These are phyloP conservation scores for Tolypocladium sp. DNA, from an alignment of 2,329 filamentous ascomycete species.

Conservation along the genomic window DNA sequence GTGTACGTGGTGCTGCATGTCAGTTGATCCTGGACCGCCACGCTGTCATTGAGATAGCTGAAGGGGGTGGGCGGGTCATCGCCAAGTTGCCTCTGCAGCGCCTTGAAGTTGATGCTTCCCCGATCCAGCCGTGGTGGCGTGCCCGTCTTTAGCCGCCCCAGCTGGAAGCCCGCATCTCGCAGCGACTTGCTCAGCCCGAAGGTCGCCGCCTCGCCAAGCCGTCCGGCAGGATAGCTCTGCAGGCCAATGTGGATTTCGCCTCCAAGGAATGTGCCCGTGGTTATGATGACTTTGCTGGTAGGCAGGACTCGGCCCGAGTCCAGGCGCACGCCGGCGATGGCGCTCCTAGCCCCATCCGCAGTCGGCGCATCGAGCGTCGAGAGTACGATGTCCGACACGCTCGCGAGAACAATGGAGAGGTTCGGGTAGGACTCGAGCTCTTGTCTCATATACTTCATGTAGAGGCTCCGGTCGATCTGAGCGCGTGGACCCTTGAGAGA, in stretches of 20 bases:
- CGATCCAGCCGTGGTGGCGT: conserved; percentile 82
- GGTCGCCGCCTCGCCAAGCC: conserved; percentile 90
- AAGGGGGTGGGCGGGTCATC: conserved; percentile 85
- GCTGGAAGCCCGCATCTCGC: conserved; percentile 74
- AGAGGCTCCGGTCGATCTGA: conserved; percentile 86
- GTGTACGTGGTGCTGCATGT: conserved; percentile 84
- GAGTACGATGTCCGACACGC: conserved; percentile 80
- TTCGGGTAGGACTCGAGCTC: conserved; percentile 73
- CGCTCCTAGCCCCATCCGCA: conserved; percentile 45
- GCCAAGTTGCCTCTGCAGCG: conserved; percentile 64
- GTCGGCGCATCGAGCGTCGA: conserved; percentile 36
- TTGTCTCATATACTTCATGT: conserved; percentile 83
- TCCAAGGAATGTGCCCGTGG: conserved; percentile 89
- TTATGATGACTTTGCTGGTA: conserved; percentile 80
- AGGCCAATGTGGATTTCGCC: conserved; percentile 96
- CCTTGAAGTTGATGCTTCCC: conserved; percentile 69
- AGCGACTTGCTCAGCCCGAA: conserved; percentile 88
- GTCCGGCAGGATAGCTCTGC: conserved; percentile 73
- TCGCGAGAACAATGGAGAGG: conserved; percentile 72
- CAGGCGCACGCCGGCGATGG: conserved; percentile 75
- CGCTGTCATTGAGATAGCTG: conserved; percentile 75
- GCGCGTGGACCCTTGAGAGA: conserved; percentile 64
- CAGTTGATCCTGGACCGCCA: conserved; percentile 73
- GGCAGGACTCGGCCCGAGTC: conserved; percentile 80
- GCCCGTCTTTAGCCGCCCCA: conserved; percentile 90